Base-by-base conservation (phyloP, 2,329 filamentous ascomycete species). In the Alternaria gaisen region DNA sequence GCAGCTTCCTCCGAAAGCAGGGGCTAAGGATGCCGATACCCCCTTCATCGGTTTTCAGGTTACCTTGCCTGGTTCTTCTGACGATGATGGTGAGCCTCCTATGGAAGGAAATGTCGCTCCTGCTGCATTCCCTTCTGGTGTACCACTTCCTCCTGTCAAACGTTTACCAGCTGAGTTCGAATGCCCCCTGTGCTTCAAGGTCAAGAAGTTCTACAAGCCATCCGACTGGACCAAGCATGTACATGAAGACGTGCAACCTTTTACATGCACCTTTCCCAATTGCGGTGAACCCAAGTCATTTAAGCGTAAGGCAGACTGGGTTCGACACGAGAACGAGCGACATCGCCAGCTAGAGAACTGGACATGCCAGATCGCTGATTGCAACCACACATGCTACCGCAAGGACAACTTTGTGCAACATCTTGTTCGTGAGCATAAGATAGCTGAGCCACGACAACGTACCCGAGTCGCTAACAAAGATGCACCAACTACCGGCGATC, bases 201-300 rank as follows among this genome's bases (percentile, higher is more conserved):
- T 89, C 53, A 97, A 95, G 83, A 92, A 89, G 71, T 93, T 95
- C 70, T 87, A 90, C 70, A 97, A 97, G 77, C 94, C 93, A 16
- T 97, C 93, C 0, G 94, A 97, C 78, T 97, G 94, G 94, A 97
- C 93, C 1, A 97, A 97, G 77, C 94, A 97, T 73, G 92, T 97
- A 1, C 92, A 97, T 70, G 94, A 97, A 79, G 94, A 97, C 75
- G 88, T 97, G 1, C 91, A 95, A 74, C 94, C 94, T 0, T 97
- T 97, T 69, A 96, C 92, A 3, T 97, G 94, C 79, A 97, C 93
- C 0, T 97, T 94, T 82, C 88, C 91, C 2, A 85, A 88, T 52
- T 97, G 94, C 74, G 86, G 87, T 9, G 93, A 97, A 48, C 89
- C 91, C 18, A 97, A 96, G 79, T 93, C 92, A 36, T 97, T 97